Evolutionary conservation across 2,329 filamentous ascomycete genomes (phyloP), one percentile per base, ranked within the genome.

Genomic region (Macroventuria anomochaeta): DNA sequence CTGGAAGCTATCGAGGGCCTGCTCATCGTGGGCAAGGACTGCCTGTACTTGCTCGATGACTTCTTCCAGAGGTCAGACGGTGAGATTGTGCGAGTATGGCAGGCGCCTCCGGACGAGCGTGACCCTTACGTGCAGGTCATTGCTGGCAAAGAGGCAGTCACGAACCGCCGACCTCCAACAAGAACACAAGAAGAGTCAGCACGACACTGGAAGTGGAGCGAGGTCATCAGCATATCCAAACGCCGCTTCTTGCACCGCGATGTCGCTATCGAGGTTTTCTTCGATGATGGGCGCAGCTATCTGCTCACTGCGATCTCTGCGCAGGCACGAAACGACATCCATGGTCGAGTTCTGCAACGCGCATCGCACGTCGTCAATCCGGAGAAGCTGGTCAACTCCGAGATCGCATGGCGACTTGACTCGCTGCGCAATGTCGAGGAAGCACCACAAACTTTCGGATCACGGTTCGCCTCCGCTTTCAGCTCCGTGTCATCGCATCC

Each of bases 71-170:
- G 93, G 59, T 88, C 90, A 2, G 95, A 97, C 68, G 93, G 93
- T 11, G 96, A 99, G 72, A 97, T 99, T 68, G 91, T 99, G 54
- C 93, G 96, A 66, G 93, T 96, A 7, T 93, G 90, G 85, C 92
- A 97, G 75, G 96, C 95, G 2, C 92, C 93, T 0, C 80, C 84
- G 1, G 93, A 97, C 62, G 96, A 99, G 75, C 88, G 95, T 18
- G 95, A 99, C 67, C 91, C 92, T 0, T 99, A 97, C 71, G 88
- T 96, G 15, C 91, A 96, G 67, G 93, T 97, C 72, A 96, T 99
- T 60, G 88, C 91, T 3, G 90, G 89, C 20, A 84, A 89, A 81
- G 77, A 92, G 80, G 77, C 87, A 70, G 69, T 84, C 77, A 77
- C 85, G 71, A 72, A 68, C 23, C 71, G 71, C 5, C 59, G 68